Base-by-base conservation (phyloP, 768 basidiomycete genomes). In the Mycena haematopus region DNA sequence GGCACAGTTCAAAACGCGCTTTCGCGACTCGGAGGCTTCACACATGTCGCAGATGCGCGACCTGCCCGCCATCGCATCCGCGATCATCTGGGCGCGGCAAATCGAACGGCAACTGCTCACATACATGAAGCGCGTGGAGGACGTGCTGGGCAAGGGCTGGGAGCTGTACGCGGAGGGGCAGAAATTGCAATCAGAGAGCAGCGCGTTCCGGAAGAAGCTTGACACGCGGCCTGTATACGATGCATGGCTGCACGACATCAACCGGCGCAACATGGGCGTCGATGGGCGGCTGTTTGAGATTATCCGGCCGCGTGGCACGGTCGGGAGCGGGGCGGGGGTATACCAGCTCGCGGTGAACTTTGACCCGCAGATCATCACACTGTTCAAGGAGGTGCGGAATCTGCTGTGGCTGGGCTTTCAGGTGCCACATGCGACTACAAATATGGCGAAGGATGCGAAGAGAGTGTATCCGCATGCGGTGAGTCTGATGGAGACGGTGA, bases 31-130 rank as follows among this genome's bases (percentile, higher is more conserved):
- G 1, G 93, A 98, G 77, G 92, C 96, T 10, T 96, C 92, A 73
- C 94, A 97, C 76, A 98, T 99, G 96, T 91, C 96, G 0, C 95
- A 97, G 75, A 94, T 99, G 88, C 93, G 97, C 25, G 97, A 99
- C 74, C 82, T 99, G 11, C 96, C 96, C 2, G 95, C 96, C n/a
- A 97, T 99, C 56, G 93, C 97, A 1, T 94, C 95, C 27, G 93
- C 97, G 19, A 97, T 99, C 74, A 94, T 96, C 69, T 99, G 97
- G 97, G 96, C 97, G 0, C 85, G 91, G n/a, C 97, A 99, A 79
- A 99, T 99, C 64, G 96, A 98, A 70, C 88, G 95, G 4, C 97
- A 99, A 72, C 86, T 99, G 2, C 82, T 91, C 60, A 89, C 94
- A 0, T 98, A 99, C 80, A 99, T 99, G 96, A 96, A 96, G 74